phyloP scores from a whole-genome alignment of 495 filamentous ascomycete genomes.

The Rhypophila decipiens region DNA sequence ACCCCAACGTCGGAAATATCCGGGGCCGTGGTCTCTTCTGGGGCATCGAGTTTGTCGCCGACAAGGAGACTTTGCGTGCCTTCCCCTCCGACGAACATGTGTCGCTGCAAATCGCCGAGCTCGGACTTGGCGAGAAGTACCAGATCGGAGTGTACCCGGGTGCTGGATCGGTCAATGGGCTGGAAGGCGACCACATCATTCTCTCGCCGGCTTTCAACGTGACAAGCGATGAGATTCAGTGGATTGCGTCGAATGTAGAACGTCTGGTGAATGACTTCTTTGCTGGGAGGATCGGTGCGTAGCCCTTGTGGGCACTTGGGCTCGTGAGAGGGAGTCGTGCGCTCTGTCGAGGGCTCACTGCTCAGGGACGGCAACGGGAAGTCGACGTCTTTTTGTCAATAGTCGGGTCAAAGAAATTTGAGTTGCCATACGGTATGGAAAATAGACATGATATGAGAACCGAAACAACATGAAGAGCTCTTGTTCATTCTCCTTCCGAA shows the following conservation, averaged over 20 bases:
- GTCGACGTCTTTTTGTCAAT: too few relatives aligned
- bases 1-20: constrained; percentile 58
- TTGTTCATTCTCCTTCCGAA: too few relatives aligned
- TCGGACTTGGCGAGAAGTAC: constrained; percentile 43
- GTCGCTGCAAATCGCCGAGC: constrained; percentile 46
- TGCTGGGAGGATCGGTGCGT: too few relatives aligned
- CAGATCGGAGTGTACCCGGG: constrained; percentile 66
- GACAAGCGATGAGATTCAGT: constrained; percentile 53
- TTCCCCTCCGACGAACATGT: constrained; percentile 40
- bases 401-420: too few relatives aligned
- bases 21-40: constrained; percentile 59
- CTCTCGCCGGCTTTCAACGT: constrained; percentile 71
- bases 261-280: constrained; percentile 32
- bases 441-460: too few relatives aligned
- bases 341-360: too few relatives aligned
- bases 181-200: constrained; percentile 67
- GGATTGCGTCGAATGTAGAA: constrained; percentile 40
- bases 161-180: constrained; percentile 59
- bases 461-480: too few relatives aligned
- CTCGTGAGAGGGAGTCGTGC: too few relatives aligned
- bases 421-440: too few relatives aligned
- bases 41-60: constrained; percentile 53
- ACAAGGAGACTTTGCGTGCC: constrained; percentile 40
- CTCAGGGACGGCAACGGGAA: too few relatives aligned
- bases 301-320: too few relatives aligned